Evolutionary conservation across 2,329 filamentous ascomycete genomes (phyloP).

Genomic region (Fusarium sacchari): DNA sequence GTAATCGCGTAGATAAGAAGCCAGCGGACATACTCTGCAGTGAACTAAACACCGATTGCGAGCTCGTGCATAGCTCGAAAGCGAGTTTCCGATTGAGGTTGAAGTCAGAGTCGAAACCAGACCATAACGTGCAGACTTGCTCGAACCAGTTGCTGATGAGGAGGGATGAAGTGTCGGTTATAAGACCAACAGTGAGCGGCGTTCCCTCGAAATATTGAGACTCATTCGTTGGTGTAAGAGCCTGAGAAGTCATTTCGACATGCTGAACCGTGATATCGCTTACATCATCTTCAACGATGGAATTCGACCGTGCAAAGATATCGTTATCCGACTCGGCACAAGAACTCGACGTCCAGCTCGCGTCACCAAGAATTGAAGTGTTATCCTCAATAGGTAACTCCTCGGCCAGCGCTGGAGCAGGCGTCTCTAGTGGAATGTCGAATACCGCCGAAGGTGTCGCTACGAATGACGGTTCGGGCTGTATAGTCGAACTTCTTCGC

Average conservation of each 20-base stretch:
- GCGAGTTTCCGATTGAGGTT: slow-evolving; percentile 54
- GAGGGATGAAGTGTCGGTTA: slow-evolving; percentile 46
- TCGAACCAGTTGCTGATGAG: slow-evolving; percentile 54
- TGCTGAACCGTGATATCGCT: neutral
- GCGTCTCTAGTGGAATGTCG: neutral
- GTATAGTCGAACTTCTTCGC: slow-evolving; percentile 8
- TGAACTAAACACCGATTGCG: slow-evolving; percentile 51
- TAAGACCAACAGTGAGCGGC: slow-evolving; percentile 32
- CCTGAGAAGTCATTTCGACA: slow-evolving; percentile 5
- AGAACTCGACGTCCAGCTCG: slow-evolving; percentile 26
- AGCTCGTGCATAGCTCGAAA: slow-evolving; percentile 50
- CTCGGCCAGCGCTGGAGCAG: neutral
- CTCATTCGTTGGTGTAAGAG: slow-evolving; percentile 11
- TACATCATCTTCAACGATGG: neutral
- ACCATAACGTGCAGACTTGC: slow-evolving; percentile 54
- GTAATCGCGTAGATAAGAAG: slow-evolving; percentile 49
- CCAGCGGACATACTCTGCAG: slow-evolving; percentile 55
- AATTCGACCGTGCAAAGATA: slow-evolving; percentile 14
- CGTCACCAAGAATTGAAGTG: slow-evolving; percentile 13
- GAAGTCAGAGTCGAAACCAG: slow-evolving; percentile 52
- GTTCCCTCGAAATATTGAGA: slow-evolving; percentile 23
- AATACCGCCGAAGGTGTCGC: neutral
- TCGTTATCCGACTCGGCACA: slow-evolving; percentile 27
- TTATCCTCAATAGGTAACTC: slow-evolving; percentile 14
- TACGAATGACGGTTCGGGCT: neutral